These are phyloP conservation scores for Saccharomycopsis fodiens DNA, from an alignment of 805 yeast species.

Conservation along the genomic window DNA sequence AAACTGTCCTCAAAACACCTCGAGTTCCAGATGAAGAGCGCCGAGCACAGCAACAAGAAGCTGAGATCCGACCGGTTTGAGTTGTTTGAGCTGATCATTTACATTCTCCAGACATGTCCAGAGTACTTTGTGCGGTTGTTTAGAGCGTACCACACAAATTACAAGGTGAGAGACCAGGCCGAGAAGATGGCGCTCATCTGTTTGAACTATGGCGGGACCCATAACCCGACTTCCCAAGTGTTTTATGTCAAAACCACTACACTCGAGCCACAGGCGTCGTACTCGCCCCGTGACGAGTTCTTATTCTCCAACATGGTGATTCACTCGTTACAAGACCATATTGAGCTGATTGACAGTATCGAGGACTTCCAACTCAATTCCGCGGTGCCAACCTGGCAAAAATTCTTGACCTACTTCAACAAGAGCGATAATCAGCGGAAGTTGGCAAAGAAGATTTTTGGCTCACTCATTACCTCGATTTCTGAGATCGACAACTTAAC, in stretches of 20 bases:
- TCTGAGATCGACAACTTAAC: slow-evolving; percentile 35
- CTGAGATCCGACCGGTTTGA: slow-evolving; percentile 42
- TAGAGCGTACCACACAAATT: slow-evolving; percentile 4
- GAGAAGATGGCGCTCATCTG: slow-evolving; percentile 17
- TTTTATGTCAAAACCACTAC: background rate
- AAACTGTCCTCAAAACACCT: slow-evolving; percentile 12
- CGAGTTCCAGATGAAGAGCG: slow-evolving; percentile 8
- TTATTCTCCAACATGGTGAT: slow-evolving; percentile 53
- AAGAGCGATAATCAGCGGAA: slow-evolving; percentile 31
- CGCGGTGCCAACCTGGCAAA: slow-evolving; percentile 35
- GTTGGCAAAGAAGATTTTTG: slow-evolving; percentile 29
- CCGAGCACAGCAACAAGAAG: background rate
- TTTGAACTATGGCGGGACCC: slow-evolving; percentile 6
- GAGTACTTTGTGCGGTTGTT: slow-evolving; percentile 47
- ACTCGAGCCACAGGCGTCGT: background rate
- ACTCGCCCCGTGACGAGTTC: slow-evolving; percentile 52
- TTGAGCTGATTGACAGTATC: slow-evolving; percentile 25
- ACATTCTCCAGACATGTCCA: slow-evolving; percentile 78
- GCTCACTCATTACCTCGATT: slow-evolving; percentile 32
- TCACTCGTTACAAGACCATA: slow-evolving; percentile 35
- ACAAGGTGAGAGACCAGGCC: slow-evolving; percentile 7
- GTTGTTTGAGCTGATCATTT: slow-evolving; percentile 70
- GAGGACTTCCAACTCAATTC: slow-evolving; percentile 23
- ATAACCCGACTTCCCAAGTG: slow-evolving; percentile 14
- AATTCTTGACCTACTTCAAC: slow-evolving; percentile 31